Evolutionary conservation across 768 basidiomycete genomes (phyloP), one percentile per base, ranked within the genome.

Genomic region (Tylopilus sp.): DNA sequence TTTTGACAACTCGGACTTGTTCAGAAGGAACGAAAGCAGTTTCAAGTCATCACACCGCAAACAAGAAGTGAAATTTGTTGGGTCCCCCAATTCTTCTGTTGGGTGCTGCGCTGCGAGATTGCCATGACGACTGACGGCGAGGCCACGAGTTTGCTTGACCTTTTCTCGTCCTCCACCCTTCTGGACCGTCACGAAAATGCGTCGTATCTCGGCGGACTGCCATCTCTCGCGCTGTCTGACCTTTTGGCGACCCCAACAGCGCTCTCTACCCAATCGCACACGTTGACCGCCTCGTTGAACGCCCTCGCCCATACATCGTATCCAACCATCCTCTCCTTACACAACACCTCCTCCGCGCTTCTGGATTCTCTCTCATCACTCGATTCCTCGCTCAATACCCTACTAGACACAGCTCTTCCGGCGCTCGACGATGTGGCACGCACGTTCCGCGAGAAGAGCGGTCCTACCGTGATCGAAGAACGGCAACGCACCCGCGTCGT

Each of bases 281-380:
- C 92, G 54, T 80, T 97, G 48, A 92, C 92, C 8, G 86, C 90
- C 41, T 94, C 92, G 50, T 77, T 97, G 56, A 94, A 90, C 11
- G 87, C 89, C 37, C 80, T 98, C 14, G 95, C 93, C 50, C 88
- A 92, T 55, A 86, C 91, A 5, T 93, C 93, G 22, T 94, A 97
- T 69, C 84, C 89, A 26, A 93, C 92, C 0, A 96, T 97, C 68
- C 81, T 96, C 57, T 86, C 89, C n/a, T 78, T 95, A 12, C 92
- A 95, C 67, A 70, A 79, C 43, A 87, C 89, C 17, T 90, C 91
- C 4, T 82, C 83, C 44, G 83, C 87, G 0, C 80, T 97, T 51
- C 76, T 83, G 2, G 71, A 76, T 4, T 89, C 93, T 1, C 80
- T 98, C 55, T 76, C 80, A 1, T 84, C 87, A 6, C 80, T 98